phyloP scores from a whole-genome alignment of 306 rosid species.

The Vachellia collinsii region DNA sequence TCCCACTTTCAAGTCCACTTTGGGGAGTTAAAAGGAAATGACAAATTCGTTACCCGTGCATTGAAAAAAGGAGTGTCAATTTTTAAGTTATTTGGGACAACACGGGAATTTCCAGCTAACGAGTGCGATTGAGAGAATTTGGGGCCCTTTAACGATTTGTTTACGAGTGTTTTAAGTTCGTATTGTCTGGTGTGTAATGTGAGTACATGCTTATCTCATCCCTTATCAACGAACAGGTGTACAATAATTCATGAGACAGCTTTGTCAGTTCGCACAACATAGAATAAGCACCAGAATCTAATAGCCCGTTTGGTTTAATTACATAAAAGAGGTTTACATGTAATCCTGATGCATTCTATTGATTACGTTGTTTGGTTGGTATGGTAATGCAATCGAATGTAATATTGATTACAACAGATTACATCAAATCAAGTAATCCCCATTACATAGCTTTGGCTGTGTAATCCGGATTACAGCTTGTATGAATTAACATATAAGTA shows the following conservation, averaged over 20 bases:
- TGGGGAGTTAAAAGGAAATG: background rate
- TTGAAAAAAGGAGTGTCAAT: background rate
- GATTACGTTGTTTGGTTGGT: too few relatives aligned
- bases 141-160: background rate
- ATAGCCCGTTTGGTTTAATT: too few relatives aligned
- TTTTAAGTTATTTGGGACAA: background rate
- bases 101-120: constrained; percentile 1
- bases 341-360: too few relatives aligned
- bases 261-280: background rate
- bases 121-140: background rate
- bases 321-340: too few relatives aligned
- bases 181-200: background rate
- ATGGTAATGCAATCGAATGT: too few relatives aligned
- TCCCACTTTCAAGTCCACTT: background rate
- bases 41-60: background rate
- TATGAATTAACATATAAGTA: too few relatives aligned
- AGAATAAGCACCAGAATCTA: too few relatives aligned
- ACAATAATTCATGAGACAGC: too few relatives aligned
- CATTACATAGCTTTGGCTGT: too few relatives aligned
- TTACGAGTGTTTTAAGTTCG: background rate
- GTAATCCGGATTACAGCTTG: too few relatives aligned
- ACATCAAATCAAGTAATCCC: too few relatives aligned
- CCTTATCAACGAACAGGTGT: background rate
- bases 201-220: background rate
- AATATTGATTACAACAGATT: too few relatives aligned